phyloP scores from a whole-genome alignment of 75 land plant species.

The Selaginella moellendorffii region DNA sequence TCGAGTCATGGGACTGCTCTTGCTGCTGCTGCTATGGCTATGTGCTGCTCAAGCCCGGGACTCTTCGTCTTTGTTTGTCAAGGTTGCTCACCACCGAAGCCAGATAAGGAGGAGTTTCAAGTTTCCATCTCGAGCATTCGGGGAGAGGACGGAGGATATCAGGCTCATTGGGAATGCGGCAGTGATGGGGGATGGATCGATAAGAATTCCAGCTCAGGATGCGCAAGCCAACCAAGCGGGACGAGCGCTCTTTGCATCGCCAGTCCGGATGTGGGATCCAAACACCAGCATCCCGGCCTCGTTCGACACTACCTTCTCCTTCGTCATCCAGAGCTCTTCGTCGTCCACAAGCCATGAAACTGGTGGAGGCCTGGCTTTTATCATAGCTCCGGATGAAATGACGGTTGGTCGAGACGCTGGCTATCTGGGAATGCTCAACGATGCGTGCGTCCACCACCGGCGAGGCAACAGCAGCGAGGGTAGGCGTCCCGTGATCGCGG shows the following conservation, averaged over 20 bases:
- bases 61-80: neutral
- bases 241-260: constrained; percentile 43
- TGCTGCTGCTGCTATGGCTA: neutral
- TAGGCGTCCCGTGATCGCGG: constrained; percentile 17
- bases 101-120: neutral
- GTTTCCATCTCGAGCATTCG: neutral
- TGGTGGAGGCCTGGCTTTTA: constrained; percentile 47
- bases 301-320: constrained; percentile 44
- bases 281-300: constrained; percentile 31
- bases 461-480: too few species aligned
- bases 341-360: constrained; percentile 6
- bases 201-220: neutral
- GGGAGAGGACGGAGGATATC: neutral
- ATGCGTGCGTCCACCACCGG: constrained; percentile 19
- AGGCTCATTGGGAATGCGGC: neutral
- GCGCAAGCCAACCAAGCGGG: constrained; percentile 29
- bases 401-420: constrained; percentile 21
- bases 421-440: constrained; percentile 28
- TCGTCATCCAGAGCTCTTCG: constrained; percentile 33
- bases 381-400: constrained; percentile 26
- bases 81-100: neutral
- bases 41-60: neutral
- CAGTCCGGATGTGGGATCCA: constrained; percentile 44
- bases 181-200: neutral
- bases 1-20: neutral